A percentile compares a stretch with the other conserved stretches of the same genome.
Conservation (phyloP, 805 yeast species). For the Saturnispora besseyi region DNA sequence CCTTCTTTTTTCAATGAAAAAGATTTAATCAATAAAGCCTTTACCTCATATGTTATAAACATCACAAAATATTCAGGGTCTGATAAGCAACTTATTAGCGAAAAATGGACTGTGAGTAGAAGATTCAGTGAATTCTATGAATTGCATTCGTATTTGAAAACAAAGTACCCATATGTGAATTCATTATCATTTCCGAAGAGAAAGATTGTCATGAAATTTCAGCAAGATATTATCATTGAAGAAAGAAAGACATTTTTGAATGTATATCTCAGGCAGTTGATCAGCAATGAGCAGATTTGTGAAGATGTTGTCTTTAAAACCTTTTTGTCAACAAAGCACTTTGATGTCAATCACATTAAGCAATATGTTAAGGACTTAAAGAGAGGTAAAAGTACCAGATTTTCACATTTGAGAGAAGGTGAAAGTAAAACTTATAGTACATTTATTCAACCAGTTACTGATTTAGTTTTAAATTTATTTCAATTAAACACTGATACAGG, state of each 20-base stretch:
- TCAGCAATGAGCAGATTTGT: constrained; percentile 62
- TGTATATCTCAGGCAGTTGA: constrained; percentile 46
- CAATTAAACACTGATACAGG: constrained; percentile 43
- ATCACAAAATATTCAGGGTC: constrained; percentile 43
- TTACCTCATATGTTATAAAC: constrained; percentile 65
- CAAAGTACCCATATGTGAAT: constrained; percentile 41
- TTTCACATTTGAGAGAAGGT: constrained; percentile 5
- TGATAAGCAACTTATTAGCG: constrained; percentile 34
- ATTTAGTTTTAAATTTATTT: constrained; percentile 61
- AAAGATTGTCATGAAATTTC: constrained; percentile 63
- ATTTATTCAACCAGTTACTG: constrained; percentile 77
- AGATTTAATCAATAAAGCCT: constrained; percentile 47
- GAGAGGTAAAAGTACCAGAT: constrained; percentile 28
- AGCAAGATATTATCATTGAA: constrained; percentile 53
- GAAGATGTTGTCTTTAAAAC: constrained; percentile 61
- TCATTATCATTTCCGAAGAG: constrained; percentile 49
- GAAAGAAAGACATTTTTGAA: constrained; percentile 55
- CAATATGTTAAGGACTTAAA: constrained; percentile 35
- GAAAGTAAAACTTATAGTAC: constrained; percentile 21
- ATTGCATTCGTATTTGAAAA: constrained; percentile 55
- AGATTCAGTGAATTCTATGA: constrained; percentile 77
- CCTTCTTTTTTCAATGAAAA: constrained; percentile 47
- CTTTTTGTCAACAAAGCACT: constrained; percentile 68
- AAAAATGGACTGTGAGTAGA: constrained; percentile 88
- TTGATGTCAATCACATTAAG: constrained; percentile 24